Evolutionary conservation across 1,139 yeast species (phyloP), one percentile per base, ranked within the genome.

Genomic region (Blastobotrys proliferans): DNA sequence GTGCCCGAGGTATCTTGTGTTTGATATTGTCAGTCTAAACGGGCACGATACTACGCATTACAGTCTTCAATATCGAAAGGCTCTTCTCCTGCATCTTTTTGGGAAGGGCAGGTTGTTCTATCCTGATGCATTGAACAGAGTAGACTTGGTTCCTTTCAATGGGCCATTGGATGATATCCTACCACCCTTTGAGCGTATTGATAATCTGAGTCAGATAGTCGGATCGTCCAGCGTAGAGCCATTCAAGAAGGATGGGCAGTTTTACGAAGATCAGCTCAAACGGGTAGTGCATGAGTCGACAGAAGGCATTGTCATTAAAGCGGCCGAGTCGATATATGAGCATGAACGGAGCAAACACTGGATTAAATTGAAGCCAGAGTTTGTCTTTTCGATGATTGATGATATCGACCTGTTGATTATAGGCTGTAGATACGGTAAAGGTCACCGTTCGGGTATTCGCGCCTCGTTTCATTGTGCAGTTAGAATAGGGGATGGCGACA

Each of bases 301-400:
- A 17, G 98, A 92, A 63, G 98, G 98, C 0, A 67, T 92, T 6
- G 76, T 92, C 46, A 66, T 92, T 27, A 92, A 92, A 57, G 75
- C 80, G 49, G 75, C 80, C 0, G 64, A 67, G 5, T 74, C 84
- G 13, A 66, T 63, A 17, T 92, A 92, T 60, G 60, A 65, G 4
- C 71, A 84, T 11, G 88, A 79, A 17, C 73, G 72, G 38, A 67
- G 90, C 43, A 72, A 73, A 36, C 72, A 73, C 22, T 90, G 97
- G 96, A 68, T 86, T 21, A 92, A 92, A 57, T 76, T 90, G 2
- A 92, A 92, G 60, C 97, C 97, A 0, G 96, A 90, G 53, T 90
- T 88, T 59, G 68, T 88, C 46, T 83, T 80, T 47, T 87, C 83
- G 43, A 84, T 84, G 62, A 95, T 95, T 6, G 95, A 87, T 50